Conservation (phyloP, 1,284 basidiomycete species). For the Irpex rosettiformis region DNA sequence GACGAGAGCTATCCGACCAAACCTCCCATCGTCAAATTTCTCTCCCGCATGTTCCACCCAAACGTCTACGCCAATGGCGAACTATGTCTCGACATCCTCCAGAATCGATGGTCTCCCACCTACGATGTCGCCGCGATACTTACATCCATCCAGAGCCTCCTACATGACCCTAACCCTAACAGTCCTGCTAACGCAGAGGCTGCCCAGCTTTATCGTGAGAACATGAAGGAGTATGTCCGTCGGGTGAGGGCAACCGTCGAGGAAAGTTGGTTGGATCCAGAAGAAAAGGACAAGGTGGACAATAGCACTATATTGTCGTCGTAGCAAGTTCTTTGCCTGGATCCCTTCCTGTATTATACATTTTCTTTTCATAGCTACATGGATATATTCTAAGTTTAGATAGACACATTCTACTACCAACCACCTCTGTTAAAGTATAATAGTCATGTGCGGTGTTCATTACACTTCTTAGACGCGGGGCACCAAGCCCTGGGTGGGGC, state of each 20-base stretch:
- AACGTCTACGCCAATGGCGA: conserved; percentile 99
- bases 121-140: conserved; percentile 98
- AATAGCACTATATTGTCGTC: conserved; percentile 13
- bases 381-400: too few species aligned
- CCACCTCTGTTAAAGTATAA: too few species aligned
- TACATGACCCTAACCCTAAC: conserved; percentile 98
- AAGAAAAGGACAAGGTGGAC: conserved; percentile 52
- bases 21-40: conserved; percentile 95
- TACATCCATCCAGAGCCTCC: conserved; percentile 90
- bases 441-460: too few species aligned
- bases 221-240: conserved; percentile 97
- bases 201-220: conserved; percentile 93
- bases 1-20: conserved; percentile 99
- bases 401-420: too few species aligned
- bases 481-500: too few species aligned
- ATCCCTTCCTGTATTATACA: too few species aligned
- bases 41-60: conserved; percentile 98
- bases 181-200: conserved; percentile 98
- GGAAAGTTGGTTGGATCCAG: conserved; percentile 86
- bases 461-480: too few species aligned
- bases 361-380: too few species aligned
- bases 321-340: too few species aligned
- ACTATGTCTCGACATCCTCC: conserved; percentile 95
- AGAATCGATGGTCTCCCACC: conserved; percentile 97
- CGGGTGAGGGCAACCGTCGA: conserved; percentile 90